Conservation (phyloP, 176 grass and related monocot species). For the Triticum turgidum region DNA sequence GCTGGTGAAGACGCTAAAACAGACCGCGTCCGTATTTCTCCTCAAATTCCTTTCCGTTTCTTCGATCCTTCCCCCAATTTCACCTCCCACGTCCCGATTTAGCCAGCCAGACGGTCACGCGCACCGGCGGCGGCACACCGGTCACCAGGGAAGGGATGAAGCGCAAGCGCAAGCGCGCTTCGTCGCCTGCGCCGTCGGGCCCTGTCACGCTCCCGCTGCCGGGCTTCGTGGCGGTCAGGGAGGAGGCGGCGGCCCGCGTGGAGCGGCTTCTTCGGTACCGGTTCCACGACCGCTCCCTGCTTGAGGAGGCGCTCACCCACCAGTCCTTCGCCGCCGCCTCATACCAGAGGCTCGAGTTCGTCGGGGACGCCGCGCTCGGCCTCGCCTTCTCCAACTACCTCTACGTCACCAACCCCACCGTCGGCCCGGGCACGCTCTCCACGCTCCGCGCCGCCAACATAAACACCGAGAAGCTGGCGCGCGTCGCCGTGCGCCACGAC, state of each 20-base stretch:
- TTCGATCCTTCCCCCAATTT: neutral
- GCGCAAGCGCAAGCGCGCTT: slow-evolving; percentile 1
- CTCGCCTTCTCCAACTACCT: slow-evolving; percentile 62
- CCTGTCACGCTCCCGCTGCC: slow-evolving; percentile 8
- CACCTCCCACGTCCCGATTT: neutral
- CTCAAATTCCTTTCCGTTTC: neutral
- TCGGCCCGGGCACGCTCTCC: slow-evolving; percentile 5
- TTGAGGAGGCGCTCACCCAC: slow-evolving; percentile 78
- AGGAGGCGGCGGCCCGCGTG: slow-evolving; percentile 19
- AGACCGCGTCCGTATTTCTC: neutral
- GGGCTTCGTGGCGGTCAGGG: slow-evolving; percentile 30
- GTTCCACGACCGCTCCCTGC: slow-evolving; percentile 52
- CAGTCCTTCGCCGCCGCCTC: slow-evolving; percentile 38
- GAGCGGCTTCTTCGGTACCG: slow-evolving; percentile 58
- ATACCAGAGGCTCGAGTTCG: slow-evolving; percentile 82
- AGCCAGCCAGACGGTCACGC: neutral
- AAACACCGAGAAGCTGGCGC: slow-evolving; percentile 78
- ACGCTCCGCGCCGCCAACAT: slow-evolving; percentile 64
- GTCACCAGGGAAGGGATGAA: neutral
- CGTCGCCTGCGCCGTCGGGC: neutral
- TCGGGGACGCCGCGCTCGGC: slow-evolving; percentile 65
- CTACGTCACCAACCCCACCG: slow-evolving; percentile 46
- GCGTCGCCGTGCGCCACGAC: slow-evolving; percentile 55
- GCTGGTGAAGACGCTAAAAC: no score
- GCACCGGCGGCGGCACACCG: neutral